Conservation (phyloP, 2,329 filamentous ascomycete genomes). For the Phialocephala sp. region DNA sequence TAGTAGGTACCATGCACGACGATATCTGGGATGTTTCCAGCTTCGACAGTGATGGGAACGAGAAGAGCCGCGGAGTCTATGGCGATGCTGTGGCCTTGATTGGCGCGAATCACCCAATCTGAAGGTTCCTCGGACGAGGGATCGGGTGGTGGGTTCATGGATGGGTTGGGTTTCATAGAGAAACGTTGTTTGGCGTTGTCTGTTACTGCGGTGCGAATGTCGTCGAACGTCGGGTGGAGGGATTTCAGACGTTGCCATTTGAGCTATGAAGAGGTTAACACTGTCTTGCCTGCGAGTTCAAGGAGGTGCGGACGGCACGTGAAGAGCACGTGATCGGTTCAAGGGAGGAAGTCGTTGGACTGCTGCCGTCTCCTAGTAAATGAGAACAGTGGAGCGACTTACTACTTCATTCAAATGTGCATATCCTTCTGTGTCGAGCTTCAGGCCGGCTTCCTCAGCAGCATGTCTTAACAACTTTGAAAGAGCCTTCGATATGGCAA, state of each 20-base stretch:
- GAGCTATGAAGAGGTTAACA: constrained; percentile 35
- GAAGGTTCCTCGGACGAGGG: constrained; percentile 54
- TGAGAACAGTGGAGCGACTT: constrained; percentile 44
- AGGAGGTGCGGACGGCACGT: neutral
- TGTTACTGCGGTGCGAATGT: constrained; percentile 72
- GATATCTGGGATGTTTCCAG: constrained; percentile 62
- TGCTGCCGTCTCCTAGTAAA: neutral
- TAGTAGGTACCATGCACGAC: constrained; percentile 93
- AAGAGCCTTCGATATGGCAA: constrained; percentile 42
- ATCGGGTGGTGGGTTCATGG: constrained; percentile 31
- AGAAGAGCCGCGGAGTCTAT: constrained; percentile 74
- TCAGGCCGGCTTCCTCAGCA: constrained; percentile 57
- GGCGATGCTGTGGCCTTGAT: constrained; percentile 90
- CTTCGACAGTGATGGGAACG: constrained; percentile 65
- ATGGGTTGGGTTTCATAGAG: constrained; percentile 66
- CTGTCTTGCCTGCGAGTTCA: neutral
- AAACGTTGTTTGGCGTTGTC: constrained; percentile 92
- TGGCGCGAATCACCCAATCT: constrained; percentile 88
- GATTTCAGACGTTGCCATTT: constrained; percentile 58
- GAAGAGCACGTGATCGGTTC: constrained; percentile 7
- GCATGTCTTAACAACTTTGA: constrained; percentile 44
- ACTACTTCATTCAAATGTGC: constrained; percentile 64
- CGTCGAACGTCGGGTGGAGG: constrained; percentile 75
- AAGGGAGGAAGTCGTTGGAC: constrained; percentile 1
- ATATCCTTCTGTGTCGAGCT: constrained; percentile 64